Evolutionary conservation across 2,329 filamentous ascomycete genomes (phyloP).

Genomic region (Coniochaeta pulveracea): DNA sequence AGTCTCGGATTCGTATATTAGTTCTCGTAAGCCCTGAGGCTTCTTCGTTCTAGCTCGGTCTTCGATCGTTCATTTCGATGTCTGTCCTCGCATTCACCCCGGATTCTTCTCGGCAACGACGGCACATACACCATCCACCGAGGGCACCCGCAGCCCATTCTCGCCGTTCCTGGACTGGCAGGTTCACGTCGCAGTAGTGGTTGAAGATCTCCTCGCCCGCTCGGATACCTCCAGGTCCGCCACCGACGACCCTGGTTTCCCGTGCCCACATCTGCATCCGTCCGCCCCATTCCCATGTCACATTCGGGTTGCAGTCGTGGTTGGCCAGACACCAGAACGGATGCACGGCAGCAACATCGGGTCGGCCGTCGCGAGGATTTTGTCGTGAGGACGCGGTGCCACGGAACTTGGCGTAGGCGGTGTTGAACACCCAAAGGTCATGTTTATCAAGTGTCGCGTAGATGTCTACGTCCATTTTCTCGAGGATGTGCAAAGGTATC

Average conservation of each 20-base stretch:
- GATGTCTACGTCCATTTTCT: constrained; percentile 77
- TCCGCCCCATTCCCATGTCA: constrained; percentile 86
- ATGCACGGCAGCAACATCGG: constrained; percentile 87
- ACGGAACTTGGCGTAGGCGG: constrained; percentile 83
- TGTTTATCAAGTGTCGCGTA: constrained; percentile 47
- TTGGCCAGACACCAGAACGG: constrained; percentile 95
- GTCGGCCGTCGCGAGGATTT: constrained; percentile 63
- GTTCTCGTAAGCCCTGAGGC: constrained; percentile 1
- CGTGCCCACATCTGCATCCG: constrained; percentile 60
- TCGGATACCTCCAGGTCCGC: constrained; percentile 48
- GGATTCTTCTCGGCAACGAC: constrained; percentile 66
- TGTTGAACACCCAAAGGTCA: constrained; percentile 81
- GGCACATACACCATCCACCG: constrained; percentile 81
- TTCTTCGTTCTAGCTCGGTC: constrained; percentile 4
- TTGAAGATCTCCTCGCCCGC: constrained; percentile 79
- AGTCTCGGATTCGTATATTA: not conserved
- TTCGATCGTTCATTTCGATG: constrained; percentile 4
- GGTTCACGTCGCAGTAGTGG: constrained; percentile 82
- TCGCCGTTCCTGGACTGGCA: constrained; percentile 68
- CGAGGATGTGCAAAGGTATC: constrained; percentile 63
- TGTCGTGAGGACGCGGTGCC: constrained; percentile 84
- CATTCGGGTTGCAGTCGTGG: constrained; percentile 91
- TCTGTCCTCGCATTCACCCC: constrained; percentile 14
- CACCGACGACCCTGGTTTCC: constrained; percentile 42
- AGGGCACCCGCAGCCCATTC: constrained; percentile 85